Conservation (phyloP, 73 alveolate genomes). For the Tetrahymena elliotti region DNA sequence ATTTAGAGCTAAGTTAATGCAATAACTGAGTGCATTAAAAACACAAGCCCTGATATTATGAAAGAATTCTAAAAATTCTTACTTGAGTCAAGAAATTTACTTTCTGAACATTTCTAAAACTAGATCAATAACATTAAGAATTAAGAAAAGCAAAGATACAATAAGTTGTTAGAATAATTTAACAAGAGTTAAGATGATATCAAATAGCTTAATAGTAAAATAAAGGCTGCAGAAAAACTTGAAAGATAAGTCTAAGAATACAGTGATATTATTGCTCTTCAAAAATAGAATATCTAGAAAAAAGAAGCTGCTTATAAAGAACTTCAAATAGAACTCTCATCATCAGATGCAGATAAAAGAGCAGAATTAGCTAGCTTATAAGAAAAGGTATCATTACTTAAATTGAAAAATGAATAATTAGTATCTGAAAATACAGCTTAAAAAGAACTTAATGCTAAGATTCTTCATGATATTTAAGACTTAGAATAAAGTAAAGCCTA, state of each 20-base stretch:
- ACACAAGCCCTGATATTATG: not conserved
- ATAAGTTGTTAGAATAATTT: not conserved
- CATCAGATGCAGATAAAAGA: not conserved
- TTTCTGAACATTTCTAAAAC: not conserved
- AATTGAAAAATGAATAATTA: not conserved
- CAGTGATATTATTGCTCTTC: not conserved
- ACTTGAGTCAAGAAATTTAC: not conserved
- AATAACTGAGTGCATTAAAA: not conserved
- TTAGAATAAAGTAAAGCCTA: not conserved
- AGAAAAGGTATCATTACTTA: not conserved
- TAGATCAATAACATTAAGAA: not conserved
- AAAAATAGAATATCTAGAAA: not conserved
- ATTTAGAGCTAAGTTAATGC: not conserved
- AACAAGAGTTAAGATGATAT: not conserved
- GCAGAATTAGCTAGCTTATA: not conserved
- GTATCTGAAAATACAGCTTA: not conserved
- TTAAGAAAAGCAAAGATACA: not conserved
- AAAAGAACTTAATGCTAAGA: not conserved
- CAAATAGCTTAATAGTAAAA: not conserved
- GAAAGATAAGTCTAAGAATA: not conserved
- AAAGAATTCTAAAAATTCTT: not conserved
- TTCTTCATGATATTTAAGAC: not conserved
- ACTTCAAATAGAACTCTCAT: not conserved
- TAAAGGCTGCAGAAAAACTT: not conserved
- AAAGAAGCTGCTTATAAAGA: not conserved